Evolutionary conservation across 345 rosid species (phyloP), one percentile per base, ranked within the genome.

Genomic region (Aquilaria malaccensis): DNA sequence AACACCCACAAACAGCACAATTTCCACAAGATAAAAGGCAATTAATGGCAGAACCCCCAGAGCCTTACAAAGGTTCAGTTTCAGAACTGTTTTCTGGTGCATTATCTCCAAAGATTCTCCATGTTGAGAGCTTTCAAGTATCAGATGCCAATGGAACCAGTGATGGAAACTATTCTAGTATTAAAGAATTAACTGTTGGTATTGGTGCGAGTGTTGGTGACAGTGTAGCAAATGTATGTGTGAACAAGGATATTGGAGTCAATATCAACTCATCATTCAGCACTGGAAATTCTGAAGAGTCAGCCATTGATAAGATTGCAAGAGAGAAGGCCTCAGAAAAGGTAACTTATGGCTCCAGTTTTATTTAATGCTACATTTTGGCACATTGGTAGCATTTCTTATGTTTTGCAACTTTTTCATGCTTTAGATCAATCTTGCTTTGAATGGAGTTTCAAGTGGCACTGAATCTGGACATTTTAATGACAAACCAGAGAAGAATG

Each of bases 301-400:
- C 50, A 55, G 55, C 65, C 50, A 14, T 56, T 69, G 58, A 62
- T 52, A 22, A 66, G 22, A 0, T 22, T 50, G 64, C 5, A 6
- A n/a, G 51, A 37, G 51, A 47, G 45, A 70, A 65, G 68, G 52
- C 67, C 41, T 70, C 74, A 54, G 70, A 62, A 53, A 70, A 74
- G 83, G 93, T 91, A 72, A 71, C 30, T 71, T 33, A 1, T 41
- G 62, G 62, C 67, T 64, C 61, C 48, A 4, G 54, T 43, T 46
- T 45, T 9, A 48, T 30, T 13, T 6, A 15, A 50, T 45, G 13
- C 45, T 32, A 52, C 5, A 31, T 60, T 56, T 13, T 31, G 30
- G 50, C 55, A 15, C 13, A 13, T 30, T 45, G 33, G 52, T 64
- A 13, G 22, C 22, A 61, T 56, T 55, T 58, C 7, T 45, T 29